Evolutionary conservation across 805 yeast genomes (phyloP).

Genomic region (Kuraishia capsulata): DNA sequence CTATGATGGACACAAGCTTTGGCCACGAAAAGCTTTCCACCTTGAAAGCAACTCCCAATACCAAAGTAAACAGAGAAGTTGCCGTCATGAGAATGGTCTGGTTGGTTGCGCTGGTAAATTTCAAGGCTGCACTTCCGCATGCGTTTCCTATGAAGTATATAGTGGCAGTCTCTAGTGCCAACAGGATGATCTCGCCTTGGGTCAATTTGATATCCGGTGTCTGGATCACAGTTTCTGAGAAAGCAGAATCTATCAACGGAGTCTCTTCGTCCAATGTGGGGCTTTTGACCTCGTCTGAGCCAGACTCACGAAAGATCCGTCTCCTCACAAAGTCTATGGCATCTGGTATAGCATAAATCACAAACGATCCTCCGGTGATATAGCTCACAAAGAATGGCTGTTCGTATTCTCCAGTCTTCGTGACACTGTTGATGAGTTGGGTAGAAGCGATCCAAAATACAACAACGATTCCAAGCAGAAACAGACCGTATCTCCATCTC

Average conservation of each 20-base stretch:
- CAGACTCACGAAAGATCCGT: background rate
- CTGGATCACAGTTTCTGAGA: background rate
- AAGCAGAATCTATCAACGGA: background rate
- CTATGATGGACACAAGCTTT: conserved; percentile 31
- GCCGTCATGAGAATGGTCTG: conserved; percentile 43
- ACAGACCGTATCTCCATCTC: conserved; percentile 34
- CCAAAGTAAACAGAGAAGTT: conserved; percentile 39
- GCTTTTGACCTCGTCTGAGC: conserved; percentile 1
- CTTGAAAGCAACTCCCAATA: conserved; percentile 29
- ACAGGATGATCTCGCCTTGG: conserved; percentile 19
- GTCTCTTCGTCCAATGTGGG: background rate
- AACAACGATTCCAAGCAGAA: conserved; percentile 31
- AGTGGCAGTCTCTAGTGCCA: conserved; percentile 30
- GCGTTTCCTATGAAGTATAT: conserved; percentile 33
- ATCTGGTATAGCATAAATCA: conserved; percentile 35
- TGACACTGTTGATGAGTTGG: conserved; percentile 37
- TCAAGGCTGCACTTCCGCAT: conserved; percentile 30
- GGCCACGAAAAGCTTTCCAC: conserved; percentile 32
- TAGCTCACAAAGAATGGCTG: conserved; percentile 41
- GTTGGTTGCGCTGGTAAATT: conserved; percentile 44
- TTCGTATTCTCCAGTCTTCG: conserved; percentile 36
- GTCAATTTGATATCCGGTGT: conserved; percentile 13
- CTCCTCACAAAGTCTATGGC: conserved; percentile 5
- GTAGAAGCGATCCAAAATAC: conserved; percentile 39
- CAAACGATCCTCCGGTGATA: conserved; percentile 37